These are phyloP conservation scores for Oryza meyeriana DNA, from an alignment of 176 grass and related monocot genomes.

Conservation along the genomic window DNA sequence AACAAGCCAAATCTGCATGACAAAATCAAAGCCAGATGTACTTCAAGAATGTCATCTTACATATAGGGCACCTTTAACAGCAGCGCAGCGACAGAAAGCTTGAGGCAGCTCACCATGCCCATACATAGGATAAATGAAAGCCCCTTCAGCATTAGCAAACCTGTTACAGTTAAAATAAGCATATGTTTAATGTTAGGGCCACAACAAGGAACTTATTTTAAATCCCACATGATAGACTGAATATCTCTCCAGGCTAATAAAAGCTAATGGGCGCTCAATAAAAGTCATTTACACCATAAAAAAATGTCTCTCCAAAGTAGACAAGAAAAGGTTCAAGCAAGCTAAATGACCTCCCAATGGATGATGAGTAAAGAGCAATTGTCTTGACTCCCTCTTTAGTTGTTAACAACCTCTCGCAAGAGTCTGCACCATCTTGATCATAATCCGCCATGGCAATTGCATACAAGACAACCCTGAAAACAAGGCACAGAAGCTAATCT, in stretches of 20 bases:
- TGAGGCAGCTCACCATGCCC: constrained; percentile 95
- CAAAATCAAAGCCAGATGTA: constrained; percentile 1
- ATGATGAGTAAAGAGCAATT: constrained; percentile 76
- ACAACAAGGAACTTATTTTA: background rate
- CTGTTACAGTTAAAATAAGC: constrained; percentile 33
- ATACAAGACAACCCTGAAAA: constrained; percentile 85
- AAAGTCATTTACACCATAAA: no score
- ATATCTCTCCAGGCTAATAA: constrained; percentile 7
- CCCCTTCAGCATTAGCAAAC: constrained; percentile 83
- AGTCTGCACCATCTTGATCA: constrained; percentile 61
- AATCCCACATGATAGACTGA: background rate
- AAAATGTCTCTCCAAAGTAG: constrained; percentile 6
- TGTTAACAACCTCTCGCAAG: constrained; percentile 49
- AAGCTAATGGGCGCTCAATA: no score
- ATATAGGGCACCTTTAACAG: constrained; percentile 95
- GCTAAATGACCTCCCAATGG: constrained; percentile 66
- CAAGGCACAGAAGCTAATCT: background rate
- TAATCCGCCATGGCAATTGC: constrained; percentile 81
- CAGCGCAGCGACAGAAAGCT: constrained; percentile 96
- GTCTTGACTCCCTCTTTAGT: constrained; percentile 71
- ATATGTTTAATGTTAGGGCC: background rate
- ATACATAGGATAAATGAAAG: constrained; percentile 96
- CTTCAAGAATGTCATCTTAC: constrained; percentile 54
- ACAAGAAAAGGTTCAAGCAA: constrained; percentile 19
- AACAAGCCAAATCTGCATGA: background rate